A percentile compares a stretch with the other conserved stretches of the same genome.
phyloP scores from a whole-genome alignment of 441 rosid genomes.

The Adansonia grandidieri region DNA sequence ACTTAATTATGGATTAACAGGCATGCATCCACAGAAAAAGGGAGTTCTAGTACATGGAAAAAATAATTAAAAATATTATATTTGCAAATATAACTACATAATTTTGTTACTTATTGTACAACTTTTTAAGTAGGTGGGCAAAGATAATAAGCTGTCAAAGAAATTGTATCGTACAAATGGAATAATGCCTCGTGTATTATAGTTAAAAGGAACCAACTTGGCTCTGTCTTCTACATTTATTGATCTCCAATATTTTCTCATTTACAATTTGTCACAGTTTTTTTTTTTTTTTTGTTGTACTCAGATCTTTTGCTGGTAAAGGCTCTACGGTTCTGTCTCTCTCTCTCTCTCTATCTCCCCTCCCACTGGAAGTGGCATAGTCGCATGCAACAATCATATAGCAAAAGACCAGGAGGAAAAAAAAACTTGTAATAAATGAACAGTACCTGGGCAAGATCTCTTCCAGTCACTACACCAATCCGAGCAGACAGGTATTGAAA shows the following conservation, averaged over 20 bases:
- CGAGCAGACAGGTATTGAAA: slow-evolving; percentile 90
- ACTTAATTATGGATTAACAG: background rate
- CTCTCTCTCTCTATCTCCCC: too few relatives aligned
- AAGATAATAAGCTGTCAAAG: background rate
- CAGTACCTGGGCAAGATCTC: slow-evolving; percentile 86
- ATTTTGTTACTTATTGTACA: background rate
- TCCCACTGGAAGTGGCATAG: background rate
- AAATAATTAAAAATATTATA: background rate
- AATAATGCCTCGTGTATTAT: background rate
- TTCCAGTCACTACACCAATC: slow-evolving; percentile 78
- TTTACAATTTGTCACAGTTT: background rate
- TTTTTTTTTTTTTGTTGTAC: background rate
- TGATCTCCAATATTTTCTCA: background rate
- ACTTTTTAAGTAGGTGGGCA: background rate
- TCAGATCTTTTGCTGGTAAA: background rate
- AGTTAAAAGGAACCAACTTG: background rate
- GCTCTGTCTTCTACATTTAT: background rate
- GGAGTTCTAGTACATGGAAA: background rate
- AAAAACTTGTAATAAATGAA: background rate
- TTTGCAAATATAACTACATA: background rate
- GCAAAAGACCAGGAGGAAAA: background rate
- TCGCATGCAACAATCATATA: background rate
- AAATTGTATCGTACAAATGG: background rate
- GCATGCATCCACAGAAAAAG: background rate
- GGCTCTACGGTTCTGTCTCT: background rate